Evolutionary conservation across 495 filamentous ascomycete genomes (phyloP), one percentile per base, ranked within the genome.

Genomic region (Trichoderma asperelloides): DNA sequence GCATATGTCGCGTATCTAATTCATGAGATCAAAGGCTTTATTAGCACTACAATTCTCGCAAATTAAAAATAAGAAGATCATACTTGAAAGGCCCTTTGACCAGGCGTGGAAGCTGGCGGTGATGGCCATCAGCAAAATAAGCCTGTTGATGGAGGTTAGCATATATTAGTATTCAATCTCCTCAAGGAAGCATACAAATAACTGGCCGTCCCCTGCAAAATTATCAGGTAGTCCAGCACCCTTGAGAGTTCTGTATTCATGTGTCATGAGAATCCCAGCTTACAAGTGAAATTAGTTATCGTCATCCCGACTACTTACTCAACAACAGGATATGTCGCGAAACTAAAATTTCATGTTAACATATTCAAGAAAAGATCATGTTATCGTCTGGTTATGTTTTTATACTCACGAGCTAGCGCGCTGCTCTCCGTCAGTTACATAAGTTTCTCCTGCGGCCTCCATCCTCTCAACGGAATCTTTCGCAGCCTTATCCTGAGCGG

Each of bases 31-130:
- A 12, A 11, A 4, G 3, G 12, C 12, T 7, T 55, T 55, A 12
- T 27, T 15, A 60, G 23, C 5, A 2, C 1, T 28, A 2, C 11
- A 9, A 21, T 16, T 0, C 11, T 13, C 27, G 27, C 8, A 13
- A 4, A 21, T 23, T 28, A 13, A 2, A 28, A 60, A 28, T 28
- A 15, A 27, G 27, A 60, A 16, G n/a, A 27, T 2, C 55, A 12
- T 21, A 60, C 55, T 60, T 60, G 55, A 60, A 60, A 30, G 55
- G 55, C 11, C 55, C 55, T 30, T 60, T 60, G 55, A 60, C 55
- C 4, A 60, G 25, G 0, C 55, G 55, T 16, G 55, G 55, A 8
- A 60, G 55, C 55, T 60, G 55, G 55, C 55, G 55, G 25, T 60
- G 55, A 18, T 60, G 55, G 23, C 55, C 55, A 60, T 60, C 55